Evolutionary conservation across 2,329 filamentous ascomycete genomes (phyloP).

Genomic region (Diaporthe destruens): DNA sequence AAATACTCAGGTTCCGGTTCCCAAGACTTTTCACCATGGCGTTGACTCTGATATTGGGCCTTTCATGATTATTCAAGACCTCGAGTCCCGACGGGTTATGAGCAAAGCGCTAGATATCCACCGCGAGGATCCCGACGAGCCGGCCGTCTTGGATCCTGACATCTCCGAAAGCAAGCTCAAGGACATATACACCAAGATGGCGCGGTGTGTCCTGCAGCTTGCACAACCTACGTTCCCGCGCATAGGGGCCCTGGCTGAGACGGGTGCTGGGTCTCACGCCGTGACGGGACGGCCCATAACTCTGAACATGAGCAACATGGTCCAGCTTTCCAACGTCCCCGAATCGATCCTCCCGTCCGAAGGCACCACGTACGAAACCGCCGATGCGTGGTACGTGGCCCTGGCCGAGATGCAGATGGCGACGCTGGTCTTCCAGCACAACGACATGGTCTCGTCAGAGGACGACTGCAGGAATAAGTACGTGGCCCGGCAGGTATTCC

Average conservation of each 20-base stretch:
- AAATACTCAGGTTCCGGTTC: background rate
- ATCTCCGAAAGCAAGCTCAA: background rate
- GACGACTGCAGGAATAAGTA: constrained; percentile 59
- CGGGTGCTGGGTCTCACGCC: background rate
- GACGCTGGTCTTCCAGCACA: constrained; percentile 56
- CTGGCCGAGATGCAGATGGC: constrained; percentile 57
- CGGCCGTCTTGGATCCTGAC: background rate
- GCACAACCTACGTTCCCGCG: constrained; percentile 14
- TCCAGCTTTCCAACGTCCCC: constrained; percentile 7
- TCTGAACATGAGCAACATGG: constrained; percentile 25
- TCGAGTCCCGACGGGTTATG: constrained; percentile 1
- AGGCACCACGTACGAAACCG: constrained; percentile 42
- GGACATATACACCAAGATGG: background rate
- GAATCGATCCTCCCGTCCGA: constrained; percentile 19
- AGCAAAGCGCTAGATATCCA: background rate
- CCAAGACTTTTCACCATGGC: background rate
- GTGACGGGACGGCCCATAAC: constrained; percentile 6
- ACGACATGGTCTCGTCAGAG: constrained; percentile 52
- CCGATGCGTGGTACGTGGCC: constrained; percentile 52
- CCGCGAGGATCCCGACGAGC: background rate
- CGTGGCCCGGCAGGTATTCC: constrained; percentile 55
- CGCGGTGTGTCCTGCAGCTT: constrained; percentile 1
- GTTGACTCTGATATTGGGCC: constrained; percentile 8
- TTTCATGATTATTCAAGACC: constrained; percentile 9
- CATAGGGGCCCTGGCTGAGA: constrained; percentile 10